Base-by-base conservation (phyloP, 2,329 filamentous ascomycete genomes). In the Purpureocillium takamizusanense region DNA sequence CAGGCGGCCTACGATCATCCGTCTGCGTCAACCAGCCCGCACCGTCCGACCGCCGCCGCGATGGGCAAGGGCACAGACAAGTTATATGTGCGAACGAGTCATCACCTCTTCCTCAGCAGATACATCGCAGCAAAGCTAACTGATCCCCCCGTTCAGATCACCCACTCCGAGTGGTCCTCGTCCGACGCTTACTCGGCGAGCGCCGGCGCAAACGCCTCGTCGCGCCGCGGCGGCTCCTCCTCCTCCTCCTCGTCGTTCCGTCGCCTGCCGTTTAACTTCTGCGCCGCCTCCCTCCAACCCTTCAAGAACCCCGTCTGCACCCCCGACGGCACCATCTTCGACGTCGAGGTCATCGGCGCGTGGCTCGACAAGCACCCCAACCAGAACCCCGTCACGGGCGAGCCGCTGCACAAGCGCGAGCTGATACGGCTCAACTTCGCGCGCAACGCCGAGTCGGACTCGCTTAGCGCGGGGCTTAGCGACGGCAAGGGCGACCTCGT, bases 251-350 rank as follows among this genome's bases (percentile, higher is more conserved):
- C 77, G 35, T 74, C 76, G 29, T 97, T 97, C 69, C 86, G 83
- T 55, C 83, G 87, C 33, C 76, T 98, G 2, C 92, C 94, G 23
- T 98, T 94, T 76, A 97, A 95, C 71, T 97, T 92, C 66, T 98
- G 92, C 75, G 87, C 92, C 45, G 81, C 94, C 30, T 94, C 86
- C 43, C 81, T 98, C 27, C 92, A 97, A 57, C 94, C 94, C 7
- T 98, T 95, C 68, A 78, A 82, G 55, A 86, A 95, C 54, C 89
- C 92, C 5, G 92, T 98, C 28, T 98, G 92, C 69, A 97, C 90
- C 1, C 56, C 75, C 4, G 72, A 83, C 31, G 92, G 92, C 38
- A 92, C 83, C 11, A 90, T 94, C 43, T 98, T 97, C 62, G 94
- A 98, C 55, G 76, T 95, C 51, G 90, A 92, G 50, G 86, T 95